Percentiles rank a stretch among this genome's conserved stretches.
Evolutionary conservation across 768 basidiomycete genomes (phyloP).

Genomic region (Lactarius akahatsu): DNA sequence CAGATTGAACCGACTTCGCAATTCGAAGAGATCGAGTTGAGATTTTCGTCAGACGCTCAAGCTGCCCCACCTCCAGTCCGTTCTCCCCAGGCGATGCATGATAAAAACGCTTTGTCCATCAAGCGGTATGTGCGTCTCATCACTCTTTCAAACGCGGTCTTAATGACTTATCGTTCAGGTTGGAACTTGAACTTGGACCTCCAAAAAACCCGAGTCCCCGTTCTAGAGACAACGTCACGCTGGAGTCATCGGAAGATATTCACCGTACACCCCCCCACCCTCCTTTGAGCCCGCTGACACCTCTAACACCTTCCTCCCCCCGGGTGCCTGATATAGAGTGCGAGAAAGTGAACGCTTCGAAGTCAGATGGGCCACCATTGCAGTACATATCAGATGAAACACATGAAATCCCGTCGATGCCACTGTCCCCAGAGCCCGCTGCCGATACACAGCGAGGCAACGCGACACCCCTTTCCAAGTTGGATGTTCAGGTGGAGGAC

Average conservation of each 20-base stretch:
- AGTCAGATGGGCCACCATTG: background rate
- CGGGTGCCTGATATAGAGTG: background rate
- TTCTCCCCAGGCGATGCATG: background rate
- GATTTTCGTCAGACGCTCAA: background rate
- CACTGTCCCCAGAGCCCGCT: background rate
- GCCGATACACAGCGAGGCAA: background rate
- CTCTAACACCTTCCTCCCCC: slow-evolving; percentile 14
- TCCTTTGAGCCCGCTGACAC: slow-evolving; percentile 20
- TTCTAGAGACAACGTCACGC: background rate
- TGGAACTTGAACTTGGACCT: background rate
- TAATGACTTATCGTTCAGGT: slow-evolving; percentile 7
- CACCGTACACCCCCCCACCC: background rate
- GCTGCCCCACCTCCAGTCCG: background rate
- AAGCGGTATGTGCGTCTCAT: slow-evolving; percentile 10
- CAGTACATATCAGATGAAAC: background rate
- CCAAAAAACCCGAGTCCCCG: background rate
- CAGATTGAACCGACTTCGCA: slow-evolving; percentile 25
- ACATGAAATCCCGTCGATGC: background rate
- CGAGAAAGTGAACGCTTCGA: background rate
- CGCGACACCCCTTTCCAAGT: background rate
- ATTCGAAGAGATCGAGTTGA: slow-evolving; percentile 21
- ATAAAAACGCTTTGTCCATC: background rate
- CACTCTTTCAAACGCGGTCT: background rate
- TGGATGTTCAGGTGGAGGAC: slow-evolving; percentile 3
- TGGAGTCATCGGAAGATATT: slow-evolving; percentile 1